These are phyloP conservation scores for Argentina anserina DNA, from an alignment of 306 rosid genomes.

Conservation along the genomic window DNA sequence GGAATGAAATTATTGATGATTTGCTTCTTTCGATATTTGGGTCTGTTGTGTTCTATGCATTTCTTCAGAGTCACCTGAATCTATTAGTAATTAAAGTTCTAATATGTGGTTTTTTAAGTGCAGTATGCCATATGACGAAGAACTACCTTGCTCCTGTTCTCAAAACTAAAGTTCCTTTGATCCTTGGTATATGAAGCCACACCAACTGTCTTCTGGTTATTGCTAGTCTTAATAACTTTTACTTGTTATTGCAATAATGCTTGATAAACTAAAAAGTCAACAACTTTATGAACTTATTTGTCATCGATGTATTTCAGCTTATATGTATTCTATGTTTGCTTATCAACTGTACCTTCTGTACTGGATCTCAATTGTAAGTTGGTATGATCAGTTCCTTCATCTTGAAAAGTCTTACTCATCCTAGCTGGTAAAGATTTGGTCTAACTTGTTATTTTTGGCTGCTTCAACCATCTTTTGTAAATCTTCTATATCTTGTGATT, in stretches of 20 bases:
- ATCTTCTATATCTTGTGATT: background rate
- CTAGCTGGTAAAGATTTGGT: background rate
- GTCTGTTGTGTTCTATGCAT: background rate
- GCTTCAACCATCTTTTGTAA: background rate
- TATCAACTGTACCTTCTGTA: background rate
- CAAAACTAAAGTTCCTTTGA: conserved; percentile 78
- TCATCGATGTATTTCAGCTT: background rate
- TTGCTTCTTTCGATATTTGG: background rate
- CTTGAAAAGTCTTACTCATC: background rate
- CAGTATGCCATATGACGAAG: conserved; percentile 85
- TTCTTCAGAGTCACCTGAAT: background rate
- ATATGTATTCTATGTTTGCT: conserved; percentile 1
- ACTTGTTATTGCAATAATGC: background rate
- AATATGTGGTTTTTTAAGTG: conserved; percentile 24
- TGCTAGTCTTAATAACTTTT: background rate
- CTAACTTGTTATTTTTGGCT: background rate
- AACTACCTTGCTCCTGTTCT: conserved; percentile 73
- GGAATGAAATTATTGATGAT: background rate
- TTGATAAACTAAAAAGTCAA: background rate
- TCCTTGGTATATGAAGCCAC: conserved; percentile 62
- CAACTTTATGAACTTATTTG: too few relatives aligned
- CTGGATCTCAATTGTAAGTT: background rate
- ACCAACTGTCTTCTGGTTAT: background rate
- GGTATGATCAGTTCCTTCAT: background rate
- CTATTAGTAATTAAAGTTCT: background rate